Conservation (phyloP, 2,329 filamentous ascomycete species). For the Chaetomiaceae sp. region DNA sequence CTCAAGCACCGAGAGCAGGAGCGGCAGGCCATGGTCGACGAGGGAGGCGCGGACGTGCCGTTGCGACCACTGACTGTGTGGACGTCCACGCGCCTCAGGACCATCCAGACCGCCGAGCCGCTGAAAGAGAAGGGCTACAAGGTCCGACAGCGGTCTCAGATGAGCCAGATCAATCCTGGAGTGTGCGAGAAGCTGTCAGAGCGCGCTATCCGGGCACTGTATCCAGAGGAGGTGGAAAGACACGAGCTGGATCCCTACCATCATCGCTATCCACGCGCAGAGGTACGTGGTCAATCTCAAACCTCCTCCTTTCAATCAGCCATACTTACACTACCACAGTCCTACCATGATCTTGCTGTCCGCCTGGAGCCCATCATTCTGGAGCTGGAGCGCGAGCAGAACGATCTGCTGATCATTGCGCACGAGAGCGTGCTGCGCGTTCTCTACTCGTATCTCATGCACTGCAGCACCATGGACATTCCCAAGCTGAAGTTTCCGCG, state of each 20-base stretch:
- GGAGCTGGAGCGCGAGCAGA: conserved; percentile 92
- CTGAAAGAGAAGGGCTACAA: conserved; percentile 76
- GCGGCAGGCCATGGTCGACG: conserved; percentile 59
- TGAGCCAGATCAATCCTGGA: conserved; percentile 95
- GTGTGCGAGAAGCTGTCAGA: conserved; percentile 94
- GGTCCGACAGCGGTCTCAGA: conserved; percentile 85
- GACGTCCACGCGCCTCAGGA: conserved; percentile 88
- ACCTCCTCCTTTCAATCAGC: conserved; percentile 2
- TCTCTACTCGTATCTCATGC: conserved; percentile 96
- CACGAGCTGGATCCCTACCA: conserved; percentile 95
- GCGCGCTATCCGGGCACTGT: conserved; percentile 68
- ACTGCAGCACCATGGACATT: conserved; percentile 92
- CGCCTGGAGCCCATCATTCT: conserved; percentile 96
- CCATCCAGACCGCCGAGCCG: conserved; percentile 80
- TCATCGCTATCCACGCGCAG: conserved; percentile 88
- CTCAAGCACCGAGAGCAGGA: conserved; percentile 79
- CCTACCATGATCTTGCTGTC: conserved; percentile 97
- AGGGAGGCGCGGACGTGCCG: conserved; percentile 60
- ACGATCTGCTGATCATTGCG: conserved; percentile 95
- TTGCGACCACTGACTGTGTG: conserved; percentile 81
- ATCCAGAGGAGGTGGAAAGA: conserved; percentile 85
- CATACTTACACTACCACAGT: conserved; percentile 51
- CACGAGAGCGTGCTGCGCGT: conserved; percentile 97
- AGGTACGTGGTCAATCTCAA: conserved; percentile 49
- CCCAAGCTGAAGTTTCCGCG: conserved; percentile 89